Base-by-base conservation (phyloP, 768 basidiomycete species). In the Rhizopogon vinicolor region DNA sequence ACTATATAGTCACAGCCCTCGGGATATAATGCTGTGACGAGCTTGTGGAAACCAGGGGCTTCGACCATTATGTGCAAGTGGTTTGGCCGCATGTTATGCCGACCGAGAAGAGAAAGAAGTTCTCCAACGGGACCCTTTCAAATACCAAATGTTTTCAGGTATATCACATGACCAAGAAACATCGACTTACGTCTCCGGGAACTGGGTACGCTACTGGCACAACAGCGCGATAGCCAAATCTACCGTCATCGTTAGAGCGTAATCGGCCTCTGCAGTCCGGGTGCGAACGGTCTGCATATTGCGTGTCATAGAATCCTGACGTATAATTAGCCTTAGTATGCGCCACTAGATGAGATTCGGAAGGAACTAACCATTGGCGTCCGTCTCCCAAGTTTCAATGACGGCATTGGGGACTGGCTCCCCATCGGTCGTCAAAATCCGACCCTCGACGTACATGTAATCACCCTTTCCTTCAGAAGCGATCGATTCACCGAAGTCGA, bases 381-480 rank as follows among this genome's bases (percentile, higher is more conserved):
- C 91, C 8, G 89, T 84, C 68, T 91, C 88, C 89, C 88, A 91
- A n/a, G 89, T 91, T 51, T 91, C 87, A 56, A 92, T 87, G 44
- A 78, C 62, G 0, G 87, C 89, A 50, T 74, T 74, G 5, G 83
- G 67, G 51, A 93, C 78, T 2, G 86, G 85, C n/a, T 76, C 72
- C 19, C 90, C 89, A 35, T 79, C 71, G 1, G 82, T 84, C 14
- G 66, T 67, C 31, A 82, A 63, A 1, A 93, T 78, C 3, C 77
- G 78, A 1, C 92, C 91, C 64, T 90, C 80, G 50, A 93, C 86
- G 60, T 79, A 91, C 80, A 94, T 74, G 66, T 91, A 89, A 9
- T 91, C 81, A 19, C 91, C 92, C 69, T 90, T 92, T 54, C 87
- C 91, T 68, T 93, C 91, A 0, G 90, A 90, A 7, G 92, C 90